Evolutionary conservation across 345 rosid genomes (phyloP), one percentile per base, ranked within the genome.

Genomic region (Erysimum cheiranthoides): DNA sequence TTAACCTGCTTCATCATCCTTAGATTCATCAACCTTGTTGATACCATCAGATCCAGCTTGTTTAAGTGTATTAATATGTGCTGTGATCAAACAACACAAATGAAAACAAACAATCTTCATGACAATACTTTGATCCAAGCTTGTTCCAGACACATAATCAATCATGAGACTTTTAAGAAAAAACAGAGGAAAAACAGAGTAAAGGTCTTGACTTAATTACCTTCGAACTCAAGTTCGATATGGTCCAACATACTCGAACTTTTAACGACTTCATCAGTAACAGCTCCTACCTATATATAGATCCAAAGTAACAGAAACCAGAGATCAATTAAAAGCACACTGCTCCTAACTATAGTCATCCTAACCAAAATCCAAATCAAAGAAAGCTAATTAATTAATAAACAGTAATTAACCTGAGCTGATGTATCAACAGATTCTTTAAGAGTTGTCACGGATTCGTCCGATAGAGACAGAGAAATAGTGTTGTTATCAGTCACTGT

Each of bases 201-300:
- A 25, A 56, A 73, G 1, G 4, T 46, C n/a, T 53, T 18, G 38
- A 64, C 46, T 9, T n/a, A n/a, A n/a, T n/a, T 70, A 51, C 80
- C 80, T 63, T 70, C 18, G 60, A 77, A 77, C 71, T 70, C 80
- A 56, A 38, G 61, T 56, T 77, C 76, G 21, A 64, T 77, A 36
- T 57, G 76, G 76, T 71, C 76, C 76, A 71, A 71, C 76, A 77
- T 71, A 49, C 72, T 77, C 6, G 76, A 11, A 57, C 30, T 3
- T 77, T n/a, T 35, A 54, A 3, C 17, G 27, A 53, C 72, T 77
- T 77, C 76, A 77, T 77, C 80, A 71, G 72, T 77, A 70, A 71
- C 76, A 64, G 71, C 80, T 77, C 76, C 80, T 36, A 57, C 21
- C 80, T 77, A 70, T 47, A 18, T 77, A 70, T 47, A 18, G 32